Percentiles rank a stretch among this genome's conserved stretches.
These are phyloP conservation scores for Drosera capensis DNA, from an alignment of 148 eudicot species.

Conservation along the genomic window DNA sequence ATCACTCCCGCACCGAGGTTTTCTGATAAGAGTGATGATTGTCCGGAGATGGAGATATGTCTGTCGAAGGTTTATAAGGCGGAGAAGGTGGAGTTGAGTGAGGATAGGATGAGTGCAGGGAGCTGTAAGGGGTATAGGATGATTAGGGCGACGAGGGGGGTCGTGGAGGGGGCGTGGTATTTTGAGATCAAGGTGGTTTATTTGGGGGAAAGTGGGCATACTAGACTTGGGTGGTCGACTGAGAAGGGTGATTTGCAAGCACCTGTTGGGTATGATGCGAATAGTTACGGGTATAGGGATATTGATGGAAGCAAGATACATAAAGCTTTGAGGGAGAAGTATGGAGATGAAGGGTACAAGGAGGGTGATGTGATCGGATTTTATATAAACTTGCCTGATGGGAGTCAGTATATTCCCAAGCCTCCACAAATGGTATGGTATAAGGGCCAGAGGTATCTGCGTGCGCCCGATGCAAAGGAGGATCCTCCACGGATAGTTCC, in stretches of 20 bases:
- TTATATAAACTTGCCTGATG: conserved; percentile 76
- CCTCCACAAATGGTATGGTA: conserved; percentile 52
- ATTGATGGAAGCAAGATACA: conserved; percentile 92
- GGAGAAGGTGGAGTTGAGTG: conserved; percentile 79
- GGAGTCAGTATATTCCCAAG: conserved; percentile 45
- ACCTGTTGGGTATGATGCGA: conserved; percentile 86
- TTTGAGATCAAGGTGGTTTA: conserved; percentile 63
- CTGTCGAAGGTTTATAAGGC: conserved; percentile 81
- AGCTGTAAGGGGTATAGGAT: conserved; percentile 87
- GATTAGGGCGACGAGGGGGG: conserved; percentile 95
- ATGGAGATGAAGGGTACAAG: conserved; percentile 72
- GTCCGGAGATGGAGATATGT: conserved; percentile 35
- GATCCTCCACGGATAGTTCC: conserved; percentile 71
- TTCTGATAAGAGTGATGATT: conserved; percentile 71
- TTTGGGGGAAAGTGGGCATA: conserved; percentile 86
- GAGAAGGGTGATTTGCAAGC: conserved; percentile 98
- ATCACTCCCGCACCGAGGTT: conserved; percentile 59
- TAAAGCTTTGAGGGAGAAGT: conserved; percentile 87
- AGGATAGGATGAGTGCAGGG: conserved; percentile 68
- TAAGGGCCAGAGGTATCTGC: conserved; percentile 77
- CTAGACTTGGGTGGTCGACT: conserved; percentile 82
- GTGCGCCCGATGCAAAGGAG: conserved; percentile 57
- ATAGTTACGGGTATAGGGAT: conserved; percentile 91
- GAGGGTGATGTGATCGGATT: conserved; percentile 96
- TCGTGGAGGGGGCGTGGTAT: conserved; percentile 75